Conservation (phyloP, 768 basidiomycete species). For the Trametes villosa region DNA sequence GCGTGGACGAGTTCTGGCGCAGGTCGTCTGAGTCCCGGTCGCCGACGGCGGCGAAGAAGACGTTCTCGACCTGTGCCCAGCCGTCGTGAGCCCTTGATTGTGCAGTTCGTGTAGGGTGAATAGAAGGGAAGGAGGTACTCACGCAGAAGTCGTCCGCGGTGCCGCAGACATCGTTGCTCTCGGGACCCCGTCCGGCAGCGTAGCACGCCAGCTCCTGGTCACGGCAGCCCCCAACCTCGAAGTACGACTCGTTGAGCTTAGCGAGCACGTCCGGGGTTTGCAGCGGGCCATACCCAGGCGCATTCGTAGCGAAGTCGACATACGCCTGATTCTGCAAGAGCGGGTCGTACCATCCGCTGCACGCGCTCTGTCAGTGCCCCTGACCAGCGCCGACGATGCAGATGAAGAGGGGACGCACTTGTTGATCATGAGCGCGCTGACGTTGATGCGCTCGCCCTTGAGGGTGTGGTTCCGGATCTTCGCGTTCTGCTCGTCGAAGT, state of each 20-base stretch:
- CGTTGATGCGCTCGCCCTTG: constrained; percentile 53
- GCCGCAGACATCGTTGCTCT: constrained; percentile 54
- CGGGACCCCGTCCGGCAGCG: constrained; percentile 50
- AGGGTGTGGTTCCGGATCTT: constrained; percentile 50
- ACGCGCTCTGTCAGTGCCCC: background rate
- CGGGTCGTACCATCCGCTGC: constrained; percentile 69
- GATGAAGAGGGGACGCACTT: constrained; percentile 23
- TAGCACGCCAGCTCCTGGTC: constrained; percentile 61
- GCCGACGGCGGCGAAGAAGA: constrained; percentile 56
- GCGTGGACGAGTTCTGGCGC: constrained; percentile 53
- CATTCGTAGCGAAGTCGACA: constrained; percentile 60
- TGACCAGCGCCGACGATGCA: background rate
- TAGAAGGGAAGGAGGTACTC: constrained; percentile 28
- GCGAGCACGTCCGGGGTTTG: constrained; percentile 50
- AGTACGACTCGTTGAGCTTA: constrained; percentile 54
- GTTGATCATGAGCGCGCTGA: constrained; percentile 64
- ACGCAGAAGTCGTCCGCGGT: constrained; percentile 62
- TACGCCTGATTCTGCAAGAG: constrained; percentile 65
- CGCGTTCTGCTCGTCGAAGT: constrained; percentile 64
- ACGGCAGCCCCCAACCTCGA: constrained; percentile 51
- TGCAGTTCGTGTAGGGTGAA: background rate
- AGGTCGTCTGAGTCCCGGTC: constrained; percentile 60
- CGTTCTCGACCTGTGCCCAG: constrained; percentile 43
- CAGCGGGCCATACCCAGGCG: constrained; percentile 70
- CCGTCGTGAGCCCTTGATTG: too few species aligned